These are phyloP conservation scores for Gamsiella multidivaricata DNA, from an alignment of 192 early-diverging fungal species.

Conservation along the genomic window DNA sequence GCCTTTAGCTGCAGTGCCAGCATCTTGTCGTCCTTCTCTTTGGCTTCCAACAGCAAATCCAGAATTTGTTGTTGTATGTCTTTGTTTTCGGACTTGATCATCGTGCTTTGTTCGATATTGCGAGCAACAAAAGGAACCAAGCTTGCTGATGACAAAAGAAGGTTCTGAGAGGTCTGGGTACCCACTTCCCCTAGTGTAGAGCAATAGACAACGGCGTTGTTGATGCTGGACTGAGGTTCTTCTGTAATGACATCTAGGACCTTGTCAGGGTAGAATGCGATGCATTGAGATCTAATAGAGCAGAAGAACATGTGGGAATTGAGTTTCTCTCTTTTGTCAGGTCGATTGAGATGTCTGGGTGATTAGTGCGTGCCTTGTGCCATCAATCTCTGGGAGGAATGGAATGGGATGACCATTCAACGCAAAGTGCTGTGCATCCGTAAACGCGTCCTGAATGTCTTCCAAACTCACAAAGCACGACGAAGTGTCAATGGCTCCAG, in stretches of 20 bases:
- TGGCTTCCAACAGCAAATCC: background rate
- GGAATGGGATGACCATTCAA: constrained; percentile 6
- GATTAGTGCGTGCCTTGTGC: background rate
- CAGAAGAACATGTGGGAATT: background rate
- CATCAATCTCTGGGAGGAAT: background rate
- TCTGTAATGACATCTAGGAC: no score
- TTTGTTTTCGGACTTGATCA: background rate
- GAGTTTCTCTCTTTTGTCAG: background rate
- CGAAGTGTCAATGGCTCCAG: no score
- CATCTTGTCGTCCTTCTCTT: background rate
- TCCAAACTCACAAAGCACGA: no score
- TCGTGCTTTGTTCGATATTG: background rate
- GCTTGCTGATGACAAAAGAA: no score
- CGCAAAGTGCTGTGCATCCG: background rate
- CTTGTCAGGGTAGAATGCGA: constrained; percentile 1
- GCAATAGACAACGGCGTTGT: background rate
- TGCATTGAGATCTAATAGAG: background rate
- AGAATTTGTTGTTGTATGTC: no score
- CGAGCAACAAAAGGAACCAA: background rate
- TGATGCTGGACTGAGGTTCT: background rate
- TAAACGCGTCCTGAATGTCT: no score
- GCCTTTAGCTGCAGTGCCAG: background rate
- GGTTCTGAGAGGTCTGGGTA: background rate
- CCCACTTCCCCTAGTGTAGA: no score
- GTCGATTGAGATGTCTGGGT: background rate